These are phyloP conservation scores for Pleurotus eryngii DNA, from an alignment of 768 basidiomycete species.

Conservation along the genomic window DNA sequence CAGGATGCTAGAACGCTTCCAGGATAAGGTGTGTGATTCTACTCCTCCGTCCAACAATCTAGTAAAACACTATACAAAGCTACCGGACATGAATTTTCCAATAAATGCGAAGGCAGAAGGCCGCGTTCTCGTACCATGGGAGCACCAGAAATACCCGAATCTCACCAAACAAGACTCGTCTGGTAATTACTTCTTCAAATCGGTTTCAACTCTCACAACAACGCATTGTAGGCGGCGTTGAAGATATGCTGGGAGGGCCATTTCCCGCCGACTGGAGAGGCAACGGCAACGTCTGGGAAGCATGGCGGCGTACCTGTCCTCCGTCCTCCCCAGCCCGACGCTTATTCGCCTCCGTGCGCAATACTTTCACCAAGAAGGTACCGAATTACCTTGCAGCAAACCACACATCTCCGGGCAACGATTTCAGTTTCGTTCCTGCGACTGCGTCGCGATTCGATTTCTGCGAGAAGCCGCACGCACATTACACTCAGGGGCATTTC, in stretches of 20 bases:
- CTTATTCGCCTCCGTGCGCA: constrained; percentile 74
- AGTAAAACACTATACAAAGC: constrained; percentile 33
- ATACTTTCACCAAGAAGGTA: constrained; percentile 30
- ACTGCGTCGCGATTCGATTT: constrained; percentile 74
- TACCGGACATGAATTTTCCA: constrained; percentile 94
- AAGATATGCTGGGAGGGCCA: constrained; percentile 53
- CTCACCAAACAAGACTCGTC: constrained; percentile 51
- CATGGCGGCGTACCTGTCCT: constrained; percentile 87
- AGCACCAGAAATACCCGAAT: constrained; percentile 72
- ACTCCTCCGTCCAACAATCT: neutral
- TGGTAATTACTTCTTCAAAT: constrained; percentile 17
- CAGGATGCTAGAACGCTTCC: constrained; percentile 71
- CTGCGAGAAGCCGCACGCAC: constrained; percentile 79
- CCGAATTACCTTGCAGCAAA: constrained; percentile 16
- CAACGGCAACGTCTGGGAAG: constrained; percentile 88
- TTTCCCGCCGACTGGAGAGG: constrained; percentile 86
- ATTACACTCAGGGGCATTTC: constrained; percentile 89
- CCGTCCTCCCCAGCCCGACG: constrained; percentile 78
- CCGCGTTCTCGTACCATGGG: constrained; percentile 91
- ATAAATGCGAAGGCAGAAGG: constrained; percentile 94
- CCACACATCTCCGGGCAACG: constrained; percentile 34
- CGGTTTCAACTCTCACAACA: constrained; percentile 14
- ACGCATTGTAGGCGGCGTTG: constrained; percentile 39
- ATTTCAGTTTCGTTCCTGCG: constrained; percentile 60
- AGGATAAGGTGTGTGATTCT: constrained; percentile 44